phyloP scores from a whole-genome alignment of 163 green algal genomes.

The Scenedesmus sp. region DNA sequence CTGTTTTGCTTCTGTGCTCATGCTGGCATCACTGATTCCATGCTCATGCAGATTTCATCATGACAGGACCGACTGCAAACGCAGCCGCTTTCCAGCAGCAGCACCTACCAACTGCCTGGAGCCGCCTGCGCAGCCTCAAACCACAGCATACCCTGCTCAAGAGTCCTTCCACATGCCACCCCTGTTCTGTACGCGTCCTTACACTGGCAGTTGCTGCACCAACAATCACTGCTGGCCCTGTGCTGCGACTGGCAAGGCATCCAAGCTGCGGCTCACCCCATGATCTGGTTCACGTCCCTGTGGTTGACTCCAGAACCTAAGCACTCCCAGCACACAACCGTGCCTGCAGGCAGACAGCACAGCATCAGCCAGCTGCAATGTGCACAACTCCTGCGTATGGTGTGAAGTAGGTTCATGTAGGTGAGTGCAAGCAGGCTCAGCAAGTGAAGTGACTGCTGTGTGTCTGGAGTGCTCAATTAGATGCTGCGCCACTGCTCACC shows the following conservation, averaged over 20 bases:
- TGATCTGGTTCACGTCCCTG: slow-evolving; percentile 25
- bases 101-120: not conserved
- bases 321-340: slow-evolving; percentile 46
- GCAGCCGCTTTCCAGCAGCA: not conserved
- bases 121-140: no score
- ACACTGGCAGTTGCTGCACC: no score
- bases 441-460: not conserved
- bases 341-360: not conserved
- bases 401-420: not conserved
- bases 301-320: slow-evolving; percentile 12
- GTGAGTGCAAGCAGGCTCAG: not conserved
- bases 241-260: not conserved
- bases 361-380: not conserved
- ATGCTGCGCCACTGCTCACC: not conserved
- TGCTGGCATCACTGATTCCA: no score
- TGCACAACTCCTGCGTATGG: not conserved
- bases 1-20: no score
- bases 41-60: no score
- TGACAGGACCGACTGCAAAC: no score
- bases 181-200: no score
- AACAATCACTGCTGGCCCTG: no score
- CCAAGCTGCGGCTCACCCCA: slow-evolving; percentile 19
- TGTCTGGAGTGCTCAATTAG: no score
- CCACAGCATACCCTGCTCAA: no score
- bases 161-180: no score